Conservation (phyloP, 805 yeast genomes). For the Metschnikowia corniflorae region DNA sequence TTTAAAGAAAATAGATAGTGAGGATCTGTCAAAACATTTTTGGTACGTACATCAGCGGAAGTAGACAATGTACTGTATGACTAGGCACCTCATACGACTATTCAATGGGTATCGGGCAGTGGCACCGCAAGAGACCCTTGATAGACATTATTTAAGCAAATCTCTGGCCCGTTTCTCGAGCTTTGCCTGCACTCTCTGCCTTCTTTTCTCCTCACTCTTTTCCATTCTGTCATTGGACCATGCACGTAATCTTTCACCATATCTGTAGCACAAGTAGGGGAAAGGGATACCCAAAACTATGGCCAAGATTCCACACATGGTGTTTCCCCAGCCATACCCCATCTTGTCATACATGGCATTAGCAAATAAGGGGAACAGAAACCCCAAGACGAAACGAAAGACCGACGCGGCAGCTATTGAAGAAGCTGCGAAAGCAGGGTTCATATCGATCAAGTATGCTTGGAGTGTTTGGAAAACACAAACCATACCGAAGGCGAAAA, state of each 20-base stretch:
- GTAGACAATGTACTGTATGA: too few relatives aligned
- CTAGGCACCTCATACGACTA: too few relatives aligned
- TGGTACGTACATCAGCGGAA: too few relatives aligned
- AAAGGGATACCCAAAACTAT: slow-evolving; percentile 36
- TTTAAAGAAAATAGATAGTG: too few relatives aligned
- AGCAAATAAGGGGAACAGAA: slow-evolving; percentile 37
- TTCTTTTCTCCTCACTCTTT: slow-evolving; percentile 16
- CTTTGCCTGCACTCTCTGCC: slow-evolving; percentile 1
- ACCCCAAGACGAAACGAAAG: slow-evolving; percentile 37
- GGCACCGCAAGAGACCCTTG: too few relatives aligned
- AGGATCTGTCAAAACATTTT: too few relatives aligned
- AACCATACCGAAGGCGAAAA: slow-evolving; percentile 36
- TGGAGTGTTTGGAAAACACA: slow-evolving; percentile 38
- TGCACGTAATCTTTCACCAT: slow-evolving; percentile 34
- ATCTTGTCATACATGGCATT: slow-evolving; percentile 31
- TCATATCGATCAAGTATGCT: slow-evolving; percentile 39
- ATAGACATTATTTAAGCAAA: too few relatives aligned
- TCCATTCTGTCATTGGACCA: slow-evolving; percentile 33
- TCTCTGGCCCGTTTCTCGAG: slow-evolving; percentile 4
- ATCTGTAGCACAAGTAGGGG: slow-evolving; percentile 33
- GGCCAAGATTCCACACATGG: slow-evolving; percentile 35
- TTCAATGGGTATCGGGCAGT: too few relatives aligned
- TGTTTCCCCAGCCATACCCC: slow-evolving; percentile 41
- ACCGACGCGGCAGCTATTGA: slow-evolving; percentile 43
- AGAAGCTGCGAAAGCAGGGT: slow-evolving; percentile 35